Evolutionary conservation across 75 land plant species (phyloP), one percentile per base, ranked within the genome.

Genomic region (Gnetum montanum): DNA sequence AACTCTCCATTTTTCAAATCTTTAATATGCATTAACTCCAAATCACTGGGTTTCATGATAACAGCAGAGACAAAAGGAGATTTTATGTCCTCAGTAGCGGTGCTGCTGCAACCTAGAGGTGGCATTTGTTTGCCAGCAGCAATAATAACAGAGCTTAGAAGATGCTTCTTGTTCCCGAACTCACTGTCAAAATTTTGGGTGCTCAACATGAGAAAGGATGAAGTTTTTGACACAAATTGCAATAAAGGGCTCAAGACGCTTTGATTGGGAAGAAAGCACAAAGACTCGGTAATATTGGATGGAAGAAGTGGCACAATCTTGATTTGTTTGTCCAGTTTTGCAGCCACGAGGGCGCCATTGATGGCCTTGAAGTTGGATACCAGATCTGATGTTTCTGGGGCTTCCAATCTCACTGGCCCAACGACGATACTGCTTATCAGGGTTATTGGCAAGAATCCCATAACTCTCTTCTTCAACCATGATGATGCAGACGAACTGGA

Each of bases 401-500:
- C 33, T 16, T 18, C 16, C 6, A 16, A 29, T 5, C 30, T 16
- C 30, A 16, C 8, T 29, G 28, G 34, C n/a, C n/a, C 7, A 30
- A 50, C 53, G 6, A 26, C 16, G n/a, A 50, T 30, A 50, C 20
- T 16, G 28, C 33, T 50, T 50, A 50, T 27, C 16, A 49, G 52
- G 20, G 52, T 49, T 28, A 28, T 19, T 6, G 53, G 34, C 28
- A 13, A 16, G 22, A 50, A 50, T 27, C 53, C 15, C 34, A 50
- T 50, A n/a, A 50, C 34, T 3, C 30, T 50, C 30, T 29, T 50
- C 53, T 50, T 50, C 2, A 50, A 22, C 53, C 53, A 50, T 11
- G 30, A 50, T 50, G 53, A 31, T 50, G 53, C 53, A 26, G 8
- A 34, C 19, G 31, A 6, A 31, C 30, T 50, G n/a, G 53, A 50